Evolutionary conservation across 163 green algal genomes (phyloP).

Genomic region (Smithsoniella earleae): DNA sequence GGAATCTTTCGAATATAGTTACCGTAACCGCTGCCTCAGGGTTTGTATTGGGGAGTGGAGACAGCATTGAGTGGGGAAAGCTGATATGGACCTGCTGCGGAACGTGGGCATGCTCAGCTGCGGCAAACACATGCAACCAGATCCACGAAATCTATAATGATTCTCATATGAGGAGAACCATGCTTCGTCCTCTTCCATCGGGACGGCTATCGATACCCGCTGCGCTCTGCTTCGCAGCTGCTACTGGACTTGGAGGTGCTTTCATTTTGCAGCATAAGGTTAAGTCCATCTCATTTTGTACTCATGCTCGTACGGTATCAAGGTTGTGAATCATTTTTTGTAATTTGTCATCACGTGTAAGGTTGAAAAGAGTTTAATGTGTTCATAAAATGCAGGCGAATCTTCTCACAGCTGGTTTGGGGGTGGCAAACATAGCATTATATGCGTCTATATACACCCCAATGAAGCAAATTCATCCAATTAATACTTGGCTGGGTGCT

Average conservation of each 20-base stretch:
- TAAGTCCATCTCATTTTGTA: conserved; percentile 24
- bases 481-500: conserved; percentile 98
- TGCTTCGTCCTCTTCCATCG: conserved; percentile 71
- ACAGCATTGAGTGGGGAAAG: conserved; percentile 64
- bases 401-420: conserved; percentile 65
- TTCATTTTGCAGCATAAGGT: conserved; percentile 49
- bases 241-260: conserved; percentile 56
- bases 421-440: conserved; percentile 85
- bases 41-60: conserved; percentile 73
- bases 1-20: conserved; percentile 78
- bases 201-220: conserved; percentile 60
- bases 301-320: not conserved
- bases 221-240: conserved; percentile 71
- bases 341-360: not conserved
- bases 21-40: conserved; percentile 74
- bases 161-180: conserved; percentile 78
- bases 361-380: too few relatives aligned
- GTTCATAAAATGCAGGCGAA: too few relatives aligned
- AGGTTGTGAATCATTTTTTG: not conserved
- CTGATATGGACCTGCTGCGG: conserved; percentile 75
- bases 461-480: conserved; percentile 78
- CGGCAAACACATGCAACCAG: conserved; percentile 96
- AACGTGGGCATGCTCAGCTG: conserved; percentile 73
- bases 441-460: conserved; percentile 96
- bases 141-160: conserved; percentile 73